Evolutionary conservation across 2,329 filamentous ascomycete species (phyloP).

Genomic region (Zasmidium citrigriseum): DNA sequence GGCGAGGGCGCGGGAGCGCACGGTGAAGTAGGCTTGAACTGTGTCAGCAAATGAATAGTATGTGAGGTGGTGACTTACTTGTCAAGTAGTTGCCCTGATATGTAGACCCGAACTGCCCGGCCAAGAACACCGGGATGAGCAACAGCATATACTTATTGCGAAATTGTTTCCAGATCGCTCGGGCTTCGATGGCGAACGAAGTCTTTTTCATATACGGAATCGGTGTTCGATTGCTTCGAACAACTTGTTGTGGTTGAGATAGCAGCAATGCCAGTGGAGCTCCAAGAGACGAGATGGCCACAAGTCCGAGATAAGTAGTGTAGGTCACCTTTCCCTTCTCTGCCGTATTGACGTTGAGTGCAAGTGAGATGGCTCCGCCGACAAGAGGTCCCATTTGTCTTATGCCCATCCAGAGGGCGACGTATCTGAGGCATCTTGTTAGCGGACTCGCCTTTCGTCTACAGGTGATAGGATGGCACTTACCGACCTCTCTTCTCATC

Average conservation of each 20-base stretch:
- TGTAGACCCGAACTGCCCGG: slow-evolving; percentile 45
- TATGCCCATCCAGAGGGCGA: slow-evolving; percentile 47
- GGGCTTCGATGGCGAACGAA: slow-evolving; percentile 39
- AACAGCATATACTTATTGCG: slow-evolving; percentile 38
- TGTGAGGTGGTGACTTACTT: background rate
- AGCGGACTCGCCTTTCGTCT: background rate
- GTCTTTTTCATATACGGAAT: slow-evolving; percentile 39
- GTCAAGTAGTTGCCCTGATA: slow-evolving; percentile 51
- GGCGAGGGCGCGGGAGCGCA: slow-evolving; percentile 47
- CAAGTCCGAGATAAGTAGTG: slow-evolving; percentile 47
- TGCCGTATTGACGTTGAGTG: slow-evolving; percentile 49
- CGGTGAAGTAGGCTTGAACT: slow-evolving; percentile 43
- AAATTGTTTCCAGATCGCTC: slow-evolving; percentile 38
- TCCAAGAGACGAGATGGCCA: slow-evolving; percentile 40
- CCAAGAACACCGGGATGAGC: slow-evolving; percentile 43
- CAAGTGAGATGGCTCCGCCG: slow-evolving; percentile 51
- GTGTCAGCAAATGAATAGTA: background rate
- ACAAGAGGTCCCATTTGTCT: slow-evolving; percentile 52
- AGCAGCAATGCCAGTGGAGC: slow-evolving; percentile 43
- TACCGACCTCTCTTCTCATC: slow-evolving; percentile 49
- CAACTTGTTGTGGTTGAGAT: slow-evolving; percentile 43
- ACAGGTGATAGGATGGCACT: slow-evolving; percentile 37
- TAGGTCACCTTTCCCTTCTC: slow-evolving; percentile 35
- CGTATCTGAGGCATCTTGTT: slow-evolving; percentile 27
- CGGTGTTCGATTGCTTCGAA: slow-evolving; percentile 41